phyloP scores from a whole-genome alignment of 129 eudicot species.

The Ambrosia trifida region DNA sequence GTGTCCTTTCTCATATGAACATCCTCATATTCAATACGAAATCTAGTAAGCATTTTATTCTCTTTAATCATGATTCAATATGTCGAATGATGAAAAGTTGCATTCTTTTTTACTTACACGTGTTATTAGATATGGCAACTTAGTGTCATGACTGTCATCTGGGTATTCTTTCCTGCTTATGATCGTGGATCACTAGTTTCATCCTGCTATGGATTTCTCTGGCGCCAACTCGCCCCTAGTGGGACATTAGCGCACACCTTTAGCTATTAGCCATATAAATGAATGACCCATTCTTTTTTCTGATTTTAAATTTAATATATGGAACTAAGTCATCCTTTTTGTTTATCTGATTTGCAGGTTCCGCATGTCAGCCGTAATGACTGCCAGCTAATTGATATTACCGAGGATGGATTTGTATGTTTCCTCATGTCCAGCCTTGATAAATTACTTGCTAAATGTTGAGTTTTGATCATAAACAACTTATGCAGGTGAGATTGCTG shows the following conservation, averaged over 20 bases:
- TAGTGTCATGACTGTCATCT: neutral
- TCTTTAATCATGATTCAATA: conserved; percentile 1
- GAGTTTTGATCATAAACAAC: neutral
- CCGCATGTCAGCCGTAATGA: conserved; percentile 75
- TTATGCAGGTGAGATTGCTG: conserved; percentile 61
- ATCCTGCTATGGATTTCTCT: too few species aligned
- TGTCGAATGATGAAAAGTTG: neutral
- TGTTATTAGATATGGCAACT: neutral
- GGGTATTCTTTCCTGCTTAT: too few species aligned
- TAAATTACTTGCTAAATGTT: neutral
- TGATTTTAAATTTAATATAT: neutral
- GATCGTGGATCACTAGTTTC: too few species aligned
- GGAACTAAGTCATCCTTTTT: neutral
- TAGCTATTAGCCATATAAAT: too few species aligned
- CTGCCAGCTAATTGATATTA: conserved; percentile 70
- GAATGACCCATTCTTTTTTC: neutral
- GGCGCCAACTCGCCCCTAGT: too few species aligned
- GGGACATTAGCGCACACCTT: too few species aligned
- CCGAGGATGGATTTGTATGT: conserved; percentile 86
- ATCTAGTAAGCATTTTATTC: conserved; percentile 2
- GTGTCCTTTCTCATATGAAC: neutral
- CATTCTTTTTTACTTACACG: neutral
- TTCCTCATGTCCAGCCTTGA: neutral
- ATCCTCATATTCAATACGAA: neutral
- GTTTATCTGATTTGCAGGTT: conserved; percentile 44